phyloP scores from a whole-genome alignment of 129 eudicot genomes.

The Escallonia herrerae region DNA sequence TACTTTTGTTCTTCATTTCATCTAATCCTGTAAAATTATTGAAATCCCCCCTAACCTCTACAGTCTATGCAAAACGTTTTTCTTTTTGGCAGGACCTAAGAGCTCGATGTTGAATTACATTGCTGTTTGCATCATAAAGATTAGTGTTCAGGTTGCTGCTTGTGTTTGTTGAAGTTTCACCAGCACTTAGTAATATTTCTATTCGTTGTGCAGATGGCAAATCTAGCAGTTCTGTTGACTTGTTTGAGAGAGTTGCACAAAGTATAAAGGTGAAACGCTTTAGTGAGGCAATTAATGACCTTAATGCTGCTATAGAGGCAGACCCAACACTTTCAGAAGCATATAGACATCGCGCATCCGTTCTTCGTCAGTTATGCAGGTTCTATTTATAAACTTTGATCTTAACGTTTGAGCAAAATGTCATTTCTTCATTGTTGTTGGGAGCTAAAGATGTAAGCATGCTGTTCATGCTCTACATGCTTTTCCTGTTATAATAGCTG shows the following conservation, averaged over 20 bases:
- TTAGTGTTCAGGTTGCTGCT: neutral
- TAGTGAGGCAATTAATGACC: conserved; percentile 85
- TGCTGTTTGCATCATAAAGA: neutral
- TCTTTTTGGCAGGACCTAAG: no score
- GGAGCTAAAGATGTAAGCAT: no score
- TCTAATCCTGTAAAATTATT: no score
- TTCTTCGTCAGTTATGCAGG: conserved; percentile 87
- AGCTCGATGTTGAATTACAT: neutral
- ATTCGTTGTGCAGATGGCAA: conserved; percentile 48
- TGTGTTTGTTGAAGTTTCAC: conserved; percentile 1
- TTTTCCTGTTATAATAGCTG: no score
- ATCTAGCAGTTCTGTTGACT: conserved; percentile 52
- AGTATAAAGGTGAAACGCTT: conserved; percentile 72
- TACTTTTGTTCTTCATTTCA: no score
- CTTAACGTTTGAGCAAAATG: neutral
- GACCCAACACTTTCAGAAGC: conserved; percentile 92
- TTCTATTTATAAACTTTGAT: conserved; percentile 15
- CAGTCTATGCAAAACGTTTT: no score
- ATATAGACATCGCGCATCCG: conserved; percentile 57
- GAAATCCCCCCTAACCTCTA: no score
- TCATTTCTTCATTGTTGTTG: neutral
- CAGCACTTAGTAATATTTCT: conserved; percentile 3
- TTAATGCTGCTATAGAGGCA: conserved; percentile 86
- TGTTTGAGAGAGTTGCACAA: conserved; percentile 70
- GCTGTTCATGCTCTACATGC: no score